Percentiles rank a stretch among this genome's conserved stretches.
Evolutionary conservation across 768 basidiomycete genomes (phyloP).

Genomic region (Lactarius akahatsu): DNA sequence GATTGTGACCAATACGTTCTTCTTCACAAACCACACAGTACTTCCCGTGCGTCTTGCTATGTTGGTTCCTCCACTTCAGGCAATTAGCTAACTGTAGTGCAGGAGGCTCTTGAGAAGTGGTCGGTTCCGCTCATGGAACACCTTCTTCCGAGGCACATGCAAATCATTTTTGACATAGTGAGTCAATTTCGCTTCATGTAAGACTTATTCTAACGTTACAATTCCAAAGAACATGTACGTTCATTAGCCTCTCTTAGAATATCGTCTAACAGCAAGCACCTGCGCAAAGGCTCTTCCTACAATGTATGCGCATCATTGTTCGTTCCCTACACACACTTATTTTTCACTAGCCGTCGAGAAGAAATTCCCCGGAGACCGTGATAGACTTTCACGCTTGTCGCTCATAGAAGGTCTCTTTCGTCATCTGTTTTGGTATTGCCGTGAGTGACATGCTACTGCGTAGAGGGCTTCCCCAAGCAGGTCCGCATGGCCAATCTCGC

Average conservation of each 20-base stretch:
- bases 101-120: slow-evolving; percentile 93
- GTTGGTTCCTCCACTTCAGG: neutral
- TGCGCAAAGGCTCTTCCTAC: slow-evolving; percentile 57
- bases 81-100: slow-evolving; percentile 10
- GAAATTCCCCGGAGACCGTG: slow-evolving; percentile 86
- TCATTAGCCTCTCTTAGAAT: neutral
- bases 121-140: slow-evolving; percentile 82
- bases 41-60: slow-evolving; percentile 59
- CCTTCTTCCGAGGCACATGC: slow-evolving; percentile 85
- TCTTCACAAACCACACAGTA: slow-evolving; percentile 96
- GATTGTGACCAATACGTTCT: slow-evolving; percentile 87
- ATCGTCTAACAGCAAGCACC: slow-evolving; percentile 4
- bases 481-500: slow-evolving; percentile 92
- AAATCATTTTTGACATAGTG: slow-evolving; percentile 90
- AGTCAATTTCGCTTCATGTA: neutral
- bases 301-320: slow-evolving; percentile 45
- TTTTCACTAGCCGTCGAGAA: slow-evolving; percentile 69
- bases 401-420: slow-evolving; percentile 73
- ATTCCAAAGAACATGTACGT: slow-evolving; percentile 50
- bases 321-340: slow-evolving; percentile 4
- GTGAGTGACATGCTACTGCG: neutral
- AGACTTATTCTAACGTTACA: slow-evolving; percentile 36
- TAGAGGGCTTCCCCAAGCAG: slow-evolving; percentile 84
- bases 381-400: slow-evolving; percentile 80
- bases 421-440: neutral